These are phyloP conservation scores for Solanum aculeatissimum DNA, from an alignment of 305 asterid genomes.

Conservation along the genomic window DNA sequence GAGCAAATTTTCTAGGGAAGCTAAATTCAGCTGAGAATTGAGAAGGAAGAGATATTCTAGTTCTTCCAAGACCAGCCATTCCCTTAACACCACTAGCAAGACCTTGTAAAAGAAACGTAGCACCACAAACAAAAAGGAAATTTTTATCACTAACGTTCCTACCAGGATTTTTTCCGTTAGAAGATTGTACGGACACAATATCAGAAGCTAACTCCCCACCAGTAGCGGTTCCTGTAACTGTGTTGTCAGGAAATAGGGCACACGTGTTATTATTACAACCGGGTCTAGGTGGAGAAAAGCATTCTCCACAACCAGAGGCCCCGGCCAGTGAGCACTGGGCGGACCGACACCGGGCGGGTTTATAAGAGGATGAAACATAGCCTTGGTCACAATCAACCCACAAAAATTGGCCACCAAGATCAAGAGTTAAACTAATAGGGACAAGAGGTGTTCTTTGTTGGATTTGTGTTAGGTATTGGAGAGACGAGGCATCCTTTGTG, in stretches of 20 bases:
- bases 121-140: conserved; percentile 10
- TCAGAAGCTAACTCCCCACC: conserved; percentile 48
- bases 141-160: not conserved
- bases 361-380: conserved; percentile 49
- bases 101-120: not conserved
- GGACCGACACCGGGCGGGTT: conserved; percentile 43
- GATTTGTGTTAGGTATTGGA: conserved; percentile 45
- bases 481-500: conserved; percentile 49
- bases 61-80: conserved; percentile 37
- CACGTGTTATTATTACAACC: conserved; percentile 57
- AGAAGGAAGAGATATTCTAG: conserved; percentile 18
- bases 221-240: conserved; percentile 18
- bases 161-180: conserved; percentile 19
- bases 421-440: conserved; percentile 45
- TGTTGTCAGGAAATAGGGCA: conserved; percentile 33
- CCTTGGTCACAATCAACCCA: conserved; percentile 65
- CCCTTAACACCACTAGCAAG: conserved; percentile 35
- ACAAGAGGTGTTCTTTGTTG: conserved; percentile 59
- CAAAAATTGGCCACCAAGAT: conserved; percentile 66
- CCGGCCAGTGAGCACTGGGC: conserved; percentile 40
- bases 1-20: conserved; percentile 1
- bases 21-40: conserved; percentile 18
- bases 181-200: conserved; percentile 14
- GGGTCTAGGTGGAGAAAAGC: conserved; percentile 32
- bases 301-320: conserved; percentile 28